Percentiles rank a stretch among this genome's conserved stretches.
Evolutionary conservation across 257 asterid species (phyloP).

Genomic region (Euphrasia confusa): DNA sequence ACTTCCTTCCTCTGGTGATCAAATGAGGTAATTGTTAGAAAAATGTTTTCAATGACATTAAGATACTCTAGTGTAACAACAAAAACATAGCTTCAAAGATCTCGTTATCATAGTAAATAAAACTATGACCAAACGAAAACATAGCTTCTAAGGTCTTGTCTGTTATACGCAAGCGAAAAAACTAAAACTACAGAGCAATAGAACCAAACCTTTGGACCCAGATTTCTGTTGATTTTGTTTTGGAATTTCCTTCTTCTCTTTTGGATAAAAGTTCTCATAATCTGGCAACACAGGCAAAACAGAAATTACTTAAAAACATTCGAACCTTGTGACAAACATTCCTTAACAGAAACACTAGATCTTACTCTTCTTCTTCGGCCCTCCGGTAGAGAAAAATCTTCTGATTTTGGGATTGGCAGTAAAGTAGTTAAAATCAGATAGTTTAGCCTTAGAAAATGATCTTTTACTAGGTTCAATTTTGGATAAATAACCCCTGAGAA

Average conservation of each 20-base stretch:
- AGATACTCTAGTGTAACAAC: background rate
- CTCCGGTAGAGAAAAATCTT: constrained; percentile 53
- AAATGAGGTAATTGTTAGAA: constrained; percentile 6
- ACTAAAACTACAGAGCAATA: constrained; percentile 9
- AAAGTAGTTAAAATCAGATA: constrained; percentile 39
- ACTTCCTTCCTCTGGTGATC: constrained; percentile 51
- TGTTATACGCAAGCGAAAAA: background rate
- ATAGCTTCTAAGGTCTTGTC: constrained; percentile 1
- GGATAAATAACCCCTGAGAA: constrained; percentile 61
- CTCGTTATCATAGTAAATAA: background rate
- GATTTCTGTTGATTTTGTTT: constrained; percentile 50
- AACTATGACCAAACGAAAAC: background rate
- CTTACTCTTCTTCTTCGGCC: constrained; percentile 77
- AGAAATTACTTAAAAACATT: background rate
- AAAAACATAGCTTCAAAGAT: constrained; percentile 2
- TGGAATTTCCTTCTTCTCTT: constrained; percentile 49
- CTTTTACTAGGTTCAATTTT: constrained; percentile 36
- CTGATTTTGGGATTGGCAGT: constrained; percentile 37
- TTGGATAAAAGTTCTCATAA: constrained; percentile 55
- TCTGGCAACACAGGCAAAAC: constrained; percentile 34
- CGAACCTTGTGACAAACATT: background rate
- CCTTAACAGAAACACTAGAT: constrained; percentile 6
- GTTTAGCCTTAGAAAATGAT: constrained; percentile 29
- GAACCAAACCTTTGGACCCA: constrained; percentile 54
- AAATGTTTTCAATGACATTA: constrained; percentile 9